Evolutionary conservation across 2,329 filamentous ascomycete species (phyloP), one percentile per base, ranked within the genome.

Genomic region (Raffaelea deltoideospora): DNA sequence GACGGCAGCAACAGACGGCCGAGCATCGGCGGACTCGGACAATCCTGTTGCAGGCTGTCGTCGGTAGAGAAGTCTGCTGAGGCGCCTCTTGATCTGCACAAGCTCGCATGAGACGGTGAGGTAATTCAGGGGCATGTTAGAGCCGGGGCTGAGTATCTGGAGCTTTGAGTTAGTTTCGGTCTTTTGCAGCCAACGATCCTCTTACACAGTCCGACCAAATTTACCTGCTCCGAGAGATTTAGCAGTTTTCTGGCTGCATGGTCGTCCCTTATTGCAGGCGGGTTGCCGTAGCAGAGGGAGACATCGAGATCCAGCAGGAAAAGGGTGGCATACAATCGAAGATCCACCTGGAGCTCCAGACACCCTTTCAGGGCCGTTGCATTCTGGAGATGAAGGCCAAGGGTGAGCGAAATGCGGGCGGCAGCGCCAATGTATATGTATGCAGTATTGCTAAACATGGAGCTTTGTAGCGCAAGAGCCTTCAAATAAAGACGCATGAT

Each of bases 361-460:
- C 47, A 49, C 21, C 44, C 43, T 21, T 41, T 43, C 10, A 45
- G 37, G 20, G 46, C 42, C 5, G 44, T 43, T 19, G 45, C 39
- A 3, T 43, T 43, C n/a, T 44, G 41, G 10, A 49, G 40, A 28
- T 50, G 48, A 13, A 51, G 39, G 5, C 48, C 47, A 3, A 51
- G 41, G 7, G 47, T 49, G 22, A 47, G 46, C 5, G 49, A 46
- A 9, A 50, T 50, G 4, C 48, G 42, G 2, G 47, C 42, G 1
- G 49, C 49, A 3, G 48, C 44, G 13, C 49, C 47, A 17, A 50
- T 41, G 24, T 50, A 50, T 14, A 50, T 41, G 31, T 50, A 49
- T 8, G 49, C 47, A 15, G 46, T 50, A 37, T 48, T 48, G 31
- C 37, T 46, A 32, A 38, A 44, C 42, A 50, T 45, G 35, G 43